Percentiles rank a stretch among this genome's conserved stretches.
Conservation (phyloP, 2,329 filamentous ascomycete genomes). For the Phaeosphaeria sp. region DNA sequence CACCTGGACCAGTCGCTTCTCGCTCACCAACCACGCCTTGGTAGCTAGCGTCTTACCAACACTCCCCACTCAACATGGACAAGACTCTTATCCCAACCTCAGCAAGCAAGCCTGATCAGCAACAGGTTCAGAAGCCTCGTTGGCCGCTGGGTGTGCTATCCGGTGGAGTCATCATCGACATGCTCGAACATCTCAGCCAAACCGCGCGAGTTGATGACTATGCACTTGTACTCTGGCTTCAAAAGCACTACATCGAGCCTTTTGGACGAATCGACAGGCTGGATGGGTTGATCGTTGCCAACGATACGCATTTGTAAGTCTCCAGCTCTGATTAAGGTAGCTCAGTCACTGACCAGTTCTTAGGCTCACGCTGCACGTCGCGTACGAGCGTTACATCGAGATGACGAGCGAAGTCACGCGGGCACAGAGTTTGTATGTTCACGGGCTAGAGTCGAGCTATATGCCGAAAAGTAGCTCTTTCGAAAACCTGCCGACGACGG, state of each 20-base stretch:
- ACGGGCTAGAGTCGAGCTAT: conserved; percentile 9
- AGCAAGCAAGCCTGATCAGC: neutral
- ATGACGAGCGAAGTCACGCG: neutral
- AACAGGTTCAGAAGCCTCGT: neutral
- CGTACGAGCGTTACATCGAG: conserved; percentile 9
- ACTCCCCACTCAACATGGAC: neutral
- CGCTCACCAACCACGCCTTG: neutral
- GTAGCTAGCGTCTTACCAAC: neutral
- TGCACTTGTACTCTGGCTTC: conserved; percentile 8
- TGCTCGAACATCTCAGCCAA: conserved; percentile 11
- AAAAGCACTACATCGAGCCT: conserved; percentile 11
- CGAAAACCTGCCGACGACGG: neutral
- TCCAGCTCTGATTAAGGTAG: neutral
- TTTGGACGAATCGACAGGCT: conserved; percentile 11
- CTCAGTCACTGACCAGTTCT: too few species aligned
- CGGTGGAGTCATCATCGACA: conserved; percentile 8
- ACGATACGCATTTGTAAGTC: conserved; percentile 1
- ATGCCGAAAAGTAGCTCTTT: neutral
- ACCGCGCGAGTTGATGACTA: conserved; percentile 1
- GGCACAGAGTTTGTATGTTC: conserved; percentile 10
- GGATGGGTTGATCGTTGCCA: conserved; percentile 17
- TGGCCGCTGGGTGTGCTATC: conserved; percentile 13
- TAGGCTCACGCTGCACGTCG: neutral
- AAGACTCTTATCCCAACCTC: neutral
- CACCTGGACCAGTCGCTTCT: neutral